Evolutionary conservation across 2,329 filamentous ascomycete genomes (phyloP).

Genomic region (Nemania diffusa): DNA sequence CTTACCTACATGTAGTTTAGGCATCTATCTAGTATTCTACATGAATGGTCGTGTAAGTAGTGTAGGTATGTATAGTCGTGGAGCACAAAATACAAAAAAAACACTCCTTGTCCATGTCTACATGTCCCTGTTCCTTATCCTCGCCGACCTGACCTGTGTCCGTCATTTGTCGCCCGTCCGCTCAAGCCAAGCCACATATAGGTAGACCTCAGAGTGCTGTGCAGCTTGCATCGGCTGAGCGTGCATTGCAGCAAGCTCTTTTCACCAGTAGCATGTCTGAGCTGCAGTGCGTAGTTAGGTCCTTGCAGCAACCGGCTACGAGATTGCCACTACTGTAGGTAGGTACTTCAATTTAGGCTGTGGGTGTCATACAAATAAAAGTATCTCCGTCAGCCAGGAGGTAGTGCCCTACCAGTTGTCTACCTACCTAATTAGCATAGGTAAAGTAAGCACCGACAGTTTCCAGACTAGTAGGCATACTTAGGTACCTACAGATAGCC

Average conservation of each 20-base stretch:
- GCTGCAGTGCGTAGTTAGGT: conserved; percentile 30
- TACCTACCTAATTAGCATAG: background rate
- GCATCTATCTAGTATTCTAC: too few relatives aligned
- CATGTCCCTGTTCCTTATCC: conserved; percentile 8
- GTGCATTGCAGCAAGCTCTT: conserved; percentile 32
- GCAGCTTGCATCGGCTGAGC: conserved; percentile 32
- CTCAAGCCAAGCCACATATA: conserved; percentile 19
- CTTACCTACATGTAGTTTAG: background rate
- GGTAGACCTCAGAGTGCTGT: conserved; percentile 28
- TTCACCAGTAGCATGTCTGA: conserved; percentile 27
- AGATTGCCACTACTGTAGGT: background rate
- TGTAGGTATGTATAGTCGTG: background rate
- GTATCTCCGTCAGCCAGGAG: background rate
- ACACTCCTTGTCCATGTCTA: conserved; percentile 10
- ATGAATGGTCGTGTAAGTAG: too few relatives aligned
- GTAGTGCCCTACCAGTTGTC: background rate
- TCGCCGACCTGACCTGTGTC: conserved; percentile 8
- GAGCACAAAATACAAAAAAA: conserved; percentile 21
- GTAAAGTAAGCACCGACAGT: conserved; percentile 1
- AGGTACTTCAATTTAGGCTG: background rate
- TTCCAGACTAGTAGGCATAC: background rate
- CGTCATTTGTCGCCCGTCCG: conserved; percentile 9
- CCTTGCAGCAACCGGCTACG: conserved; percentile 31
- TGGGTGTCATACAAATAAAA: background rate
- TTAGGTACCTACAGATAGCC: background rate